These are phyloP conservation scores for Omphalotus olearius DNA, from an alignment of 1,284 basidiomycete genomes.

Conservation along the genomic window DNA sequence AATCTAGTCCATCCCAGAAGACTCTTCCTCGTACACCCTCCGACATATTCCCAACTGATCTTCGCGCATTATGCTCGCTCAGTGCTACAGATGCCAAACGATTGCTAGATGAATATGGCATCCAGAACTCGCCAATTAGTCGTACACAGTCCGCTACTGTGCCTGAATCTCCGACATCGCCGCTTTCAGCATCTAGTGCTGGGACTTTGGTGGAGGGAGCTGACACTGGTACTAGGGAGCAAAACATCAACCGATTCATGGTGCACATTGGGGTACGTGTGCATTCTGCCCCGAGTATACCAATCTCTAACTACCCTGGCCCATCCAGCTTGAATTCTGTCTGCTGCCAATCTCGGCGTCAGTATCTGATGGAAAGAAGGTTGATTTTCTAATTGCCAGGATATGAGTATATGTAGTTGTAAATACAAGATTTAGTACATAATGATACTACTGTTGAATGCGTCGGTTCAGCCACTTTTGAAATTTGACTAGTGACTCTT, in stretches of 20 bases:
- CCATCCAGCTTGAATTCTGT: background rate
- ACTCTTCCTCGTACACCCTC: slow-evolving; percentile 20
- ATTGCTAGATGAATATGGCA: slow-evolving; percentile 4
- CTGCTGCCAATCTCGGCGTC: background rate
- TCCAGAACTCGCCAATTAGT: background rate
- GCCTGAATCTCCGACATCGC: background rate
- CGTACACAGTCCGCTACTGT: background rate
- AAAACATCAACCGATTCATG: slow-evolving; percentile 42
- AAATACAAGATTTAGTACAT: too few relatives aligned
- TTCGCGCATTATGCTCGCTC: slow-evolving; percentile 4
- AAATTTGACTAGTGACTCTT: too few relatives aligned
- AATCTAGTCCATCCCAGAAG: background rate
- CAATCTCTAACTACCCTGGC: background rate
- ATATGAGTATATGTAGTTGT: too few relatives aligned
- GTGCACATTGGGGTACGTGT: slow-evolving; percentile 41
- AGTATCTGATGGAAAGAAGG: background rate
- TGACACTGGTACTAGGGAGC: slow-evolving; percentile 20
- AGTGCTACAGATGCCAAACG: background rate
- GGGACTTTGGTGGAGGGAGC: background rate
- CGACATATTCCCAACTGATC: slow-evolving; percentile 17
- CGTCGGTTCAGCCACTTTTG: too few relatives aligned
- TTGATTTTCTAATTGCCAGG: too few relatives aligned
- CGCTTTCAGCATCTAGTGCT: background rate
- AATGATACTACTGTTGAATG: too few relatives aligned
- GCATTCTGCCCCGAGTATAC: slow-evolving; percentile 6